Base-by-base conservation (phyloP, 176 grass and related monocot genomes). In the Cenchrus purpureus region DNA sequence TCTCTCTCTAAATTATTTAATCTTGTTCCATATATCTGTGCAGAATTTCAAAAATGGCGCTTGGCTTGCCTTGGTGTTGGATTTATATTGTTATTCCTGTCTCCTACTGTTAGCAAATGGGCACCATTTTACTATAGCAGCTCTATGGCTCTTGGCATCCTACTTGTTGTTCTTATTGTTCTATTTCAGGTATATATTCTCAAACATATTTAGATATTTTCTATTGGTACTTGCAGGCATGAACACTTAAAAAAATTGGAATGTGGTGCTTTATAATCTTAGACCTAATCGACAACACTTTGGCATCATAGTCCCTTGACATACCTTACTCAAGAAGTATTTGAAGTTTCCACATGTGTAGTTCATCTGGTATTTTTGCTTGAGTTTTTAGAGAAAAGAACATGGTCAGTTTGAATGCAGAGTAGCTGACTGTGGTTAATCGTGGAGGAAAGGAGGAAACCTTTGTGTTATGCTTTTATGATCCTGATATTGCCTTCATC, bases 51-150 rank as follows among this genome's bases (percentile, higher is more conserved):
- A 72, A 91, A 79, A 71, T 99, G 97, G 93, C 91, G 97, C 16
- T 64, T 96, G 19, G 86, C 84, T 87, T 96, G 81, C 89, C 91
- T 99, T 83, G 93, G 86, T 50, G 82, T 99, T 77, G 93, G 97
- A 58, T 89, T 96, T 87, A 4, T 91, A 20, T 79, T 99, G 61
- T 71, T 99, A 44, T 87, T 95, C 49, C 58, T 91, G 49, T 94
- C 97, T 17, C 93, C 97, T 15, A 78, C 86, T 79, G 86, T 98
- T 78, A 99, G 97, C 68, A 92, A 92, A 68, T 99, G 97, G 93
- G 91, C 85, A 71, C 97, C 93, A 7, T 99, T 96, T 82, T 96
- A 94, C 82, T 99, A 99, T 88, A 92, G 91, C 67, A 99, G 93
- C 64, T 99, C 93, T 79, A 99, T 99, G 97, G 91, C 86, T 52